Evolutionary conservation across 2,329 filamentous ascomycete genomes (phyloP), one percentile per base, ranked within the genome.

Genomic region (Lasiodiplodia hormozganensis): DNA sequence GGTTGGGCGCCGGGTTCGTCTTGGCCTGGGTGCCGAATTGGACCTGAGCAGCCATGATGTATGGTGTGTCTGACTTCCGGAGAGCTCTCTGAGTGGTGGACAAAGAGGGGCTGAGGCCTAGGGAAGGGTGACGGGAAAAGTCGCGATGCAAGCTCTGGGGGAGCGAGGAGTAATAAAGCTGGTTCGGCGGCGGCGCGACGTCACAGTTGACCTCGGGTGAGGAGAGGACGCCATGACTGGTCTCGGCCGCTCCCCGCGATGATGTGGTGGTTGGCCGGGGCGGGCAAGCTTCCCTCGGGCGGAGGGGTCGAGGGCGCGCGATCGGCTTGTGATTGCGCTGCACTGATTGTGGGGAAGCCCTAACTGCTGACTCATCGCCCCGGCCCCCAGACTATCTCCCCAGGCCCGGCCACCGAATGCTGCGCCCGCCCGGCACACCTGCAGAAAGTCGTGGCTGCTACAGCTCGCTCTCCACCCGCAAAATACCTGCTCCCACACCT

Each of bases 1-100:
- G 72, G 77, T 88, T 88, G 73, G 87, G 85, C 72, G 89, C 85
- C 91, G 56, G 49, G 36, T 68, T 68, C n/a, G 66, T 5, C 93
- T 94, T 68, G 66, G 66, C 66, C 57, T 68, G 66, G 23, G 66
- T 68, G 56, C 66, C 66, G 18, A 68, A 68, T 38, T 68, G 66
- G 43, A 58, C 49, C 28, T 68, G 66, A 11, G 66, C 66, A 21
- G 66, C 66, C 66, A 68, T 67, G 40, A 2, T 56, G 36, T 7
- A 6, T 28, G 53, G 23, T 64, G 49, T 64, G 10, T 67, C 40
- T 67, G 23, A 16, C 51, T 51, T 52, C 18, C 57, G 66, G 56
- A 23, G 47, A 40, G 43, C 43, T 36, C 12, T 62, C 49, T 34
- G 62, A 34, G 66, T 62, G 28, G 57, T 62, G 34, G 49, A n/a